These are phyloP conservation scores for Poa annua DNA, from an alignment of 176 grass and related monocot genomes.

Conservation along the genomic window DNA sequence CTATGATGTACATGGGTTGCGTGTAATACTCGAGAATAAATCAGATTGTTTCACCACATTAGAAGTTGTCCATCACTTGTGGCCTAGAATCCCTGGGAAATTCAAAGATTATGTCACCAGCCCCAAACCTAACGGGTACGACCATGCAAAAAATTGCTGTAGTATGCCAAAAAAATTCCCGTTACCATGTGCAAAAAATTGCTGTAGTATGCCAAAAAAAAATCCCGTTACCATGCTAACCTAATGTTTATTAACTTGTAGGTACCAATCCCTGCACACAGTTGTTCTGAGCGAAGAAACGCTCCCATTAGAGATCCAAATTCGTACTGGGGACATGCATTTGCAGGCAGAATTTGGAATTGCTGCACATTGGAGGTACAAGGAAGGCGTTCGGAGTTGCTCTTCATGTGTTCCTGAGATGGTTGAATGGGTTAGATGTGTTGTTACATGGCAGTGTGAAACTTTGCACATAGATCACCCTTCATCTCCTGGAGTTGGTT, in stretches of 20 bases:
- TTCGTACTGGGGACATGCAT: slow-evolving; percentile 88
- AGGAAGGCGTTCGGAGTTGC: slow-evolving; percentile 52
- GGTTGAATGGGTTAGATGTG: slow-evolving; percentile 65
- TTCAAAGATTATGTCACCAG: slow-evolving; percentile 84
- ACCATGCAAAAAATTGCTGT: slow-evolving; percentile 7
- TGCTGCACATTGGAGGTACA: slow-evolving; percentile 88
- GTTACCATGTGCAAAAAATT: not conserved
- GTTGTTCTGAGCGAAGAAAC: slow-evolving; percentile 70
- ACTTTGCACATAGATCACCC: slow-evolving; percentile 41
- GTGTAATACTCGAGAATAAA: slow-evolving; percentile 70
- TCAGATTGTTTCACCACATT: slow-evolving; percentile 69
- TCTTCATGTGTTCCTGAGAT: slow-evolving; percentile 60
- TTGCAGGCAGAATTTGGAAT: slow-evolving; percentile 81
- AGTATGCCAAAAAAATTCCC: not conserved
- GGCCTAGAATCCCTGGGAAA: slow-evolving; percentile 66
- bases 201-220: not conserved
- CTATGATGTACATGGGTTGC: slow-evolving; percentile 84
- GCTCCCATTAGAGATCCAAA: slow-evolving; percentile 77
- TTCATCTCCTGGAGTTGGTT: slow-evolving; percentile 39
- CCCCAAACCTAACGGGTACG: slow-evolving; percentile 81
- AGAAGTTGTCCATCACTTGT: slow-evolving; percentile 71
- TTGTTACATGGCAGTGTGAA: slow-evolving; percentile 62
- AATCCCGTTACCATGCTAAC: not conserved
- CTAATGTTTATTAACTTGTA: slow-evolving; percentile 42
- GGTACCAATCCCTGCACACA: slow-evolving; percentile 82